Conservation (phyloP, 2,329 filamentous ascomycete species). For the Microcera coccophila region DNA sequence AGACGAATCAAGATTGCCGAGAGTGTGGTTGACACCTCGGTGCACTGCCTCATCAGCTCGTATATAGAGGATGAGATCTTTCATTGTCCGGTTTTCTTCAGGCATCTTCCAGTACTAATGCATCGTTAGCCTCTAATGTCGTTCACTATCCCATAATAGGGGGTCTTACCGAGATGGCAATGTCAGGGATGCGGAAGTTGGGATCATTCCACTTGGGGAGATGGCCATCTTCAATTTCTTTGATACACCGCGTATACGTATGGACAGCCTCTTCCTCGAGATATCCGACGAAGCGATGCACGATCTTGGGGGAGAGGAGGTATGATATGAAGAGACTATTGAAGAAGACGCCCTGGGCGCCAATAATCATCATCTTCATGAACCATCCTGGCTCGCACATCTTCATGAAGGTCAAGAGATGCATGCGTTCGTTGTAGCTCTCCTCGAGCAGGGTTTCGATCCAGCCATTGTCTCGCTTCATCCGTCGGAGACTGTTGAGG, state of each 20-base stretch:
- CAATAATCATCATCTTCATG: constrained; percentile 89
- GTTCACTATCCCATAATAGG: not conserved
- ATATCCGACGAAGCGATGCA: constrained; percentile 94
- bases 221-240: constrained; percentile 79
- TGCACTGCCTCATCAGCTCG: constrained; percentile 87
- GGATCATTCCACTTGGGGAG: constrained; percentile 73
- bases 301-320: constrained; percentile 78
- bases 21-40: constrained; percentile 91
- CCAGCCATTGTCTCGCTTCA: constrained; percentile 94
- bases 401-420: constrained; percentile 87
- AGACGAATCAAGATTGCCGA: constrained; percentile 81
- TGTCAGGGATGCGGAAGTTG: constrained; percentile 74
- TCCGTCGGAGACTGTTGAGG: constrained; percentile 73
- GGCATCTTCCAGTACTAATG: constrained; percentile 85
- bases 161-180: constrained; percentile 61
- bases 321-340: constrained; percentile 90
- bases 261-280: constrained; percentile 96
- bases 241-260: constrained; percentile 86
- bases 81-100: constrained; percentile 75
- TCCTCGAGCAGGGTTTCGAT: constrained; percentile 90
- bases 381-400: constrained; percentile 72
- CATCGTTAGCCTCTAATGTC: constrained; percentile 2
- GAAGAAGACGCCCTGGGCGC: constrained; percentile 93
- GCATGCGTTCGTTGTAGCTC: constrained; percentile 91
- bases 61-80: constrained; percentile 82